Base-by-base conservation (phyloP, 2,329 filamentous ascomycete species). In the Paraconiothyrium brasiliense region DNA sequence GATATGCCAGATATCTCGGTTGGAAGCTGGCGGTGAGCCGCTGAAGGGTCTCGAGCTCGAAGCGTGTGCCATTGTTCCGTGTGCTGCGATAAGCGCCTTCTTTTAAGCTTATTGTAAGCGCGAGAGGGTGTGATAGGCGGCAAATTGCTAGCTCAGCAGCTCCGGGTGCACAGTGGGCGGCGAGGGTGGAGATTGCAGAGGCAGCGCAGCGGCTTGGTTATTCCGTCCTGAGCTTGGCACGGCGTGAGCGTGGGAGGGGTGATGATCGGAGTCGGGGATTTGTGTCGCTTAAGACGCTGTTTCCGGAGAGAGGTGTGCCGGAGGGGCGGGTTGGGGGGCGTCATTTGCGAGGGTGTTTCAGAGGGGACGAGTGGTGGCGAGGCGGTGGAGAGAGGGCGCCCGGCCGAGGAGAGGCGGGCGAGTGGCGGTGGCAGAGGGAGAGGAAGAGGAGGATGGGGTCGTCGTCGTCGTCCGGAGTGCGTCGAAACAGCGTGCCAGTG, bases 271-370 rank as follows among this genome's bases (percentile, higher is more conserved):
- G 43, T 20, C 41, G 54, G 43, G 54, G 32, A 37, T 47, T 56
- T 46, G 54, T 46, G 30, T 56, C 54, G 54, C 54, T 56, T 37
- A 35, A 20, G 16, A 37, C 32, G 37, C 54, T 35, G 16, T 35
- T 47, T 55, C 13, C 39, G 52, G 52, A 35, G n/a, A 8, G 24
- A 20, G 37, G 43, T 47, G 54, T 35, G 54, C 54, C 52, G 52
- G 52, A 35, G 30, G n/a, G 20, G 22, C 41, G 52, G 43, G 43
- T 10, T 16, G 30, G n/a, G 20, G 43, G 14, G 48, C 54, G 54
- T 56, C 54, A 56, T 56, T 39, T 56, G 43, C 54, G 54, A 37
- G 41, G 6, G n/a, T 41, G 54, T 56, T 56, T 56, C 54, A 56
- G 30, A 9, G 27, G 14, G 27, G 30, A 44, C 41, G 54, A 6